Percentiles rank a stretch among this genome's conserved stretches.
Conservation (phyloP, 768 basidiomycete species). For the Paxillus ammoniavirescens region DNA sequence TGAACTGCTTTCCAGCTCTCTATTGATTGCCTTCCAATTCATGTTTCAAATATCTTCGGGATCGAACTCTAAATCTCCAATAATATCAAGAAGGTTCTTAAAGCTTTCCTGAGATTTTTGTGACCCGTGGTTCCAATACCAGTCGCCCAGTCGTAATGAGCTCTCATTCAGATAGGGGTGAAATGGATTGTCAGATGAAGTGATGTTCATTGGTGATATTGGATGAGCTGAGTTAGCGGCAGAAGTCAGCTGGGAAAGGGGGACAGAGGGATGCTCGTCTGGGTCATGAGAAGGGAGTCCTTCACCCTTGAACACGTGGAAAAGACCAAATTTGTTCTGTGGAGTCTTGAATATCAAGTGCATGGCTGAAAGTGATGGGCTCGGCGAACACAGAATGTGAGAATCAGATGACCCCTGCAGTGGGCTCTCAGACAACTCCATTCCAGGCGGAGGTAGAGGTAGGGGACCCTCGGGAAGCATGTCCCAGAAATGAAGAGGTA, state of each 20-base stretch:
- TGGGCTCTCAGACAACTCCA: background rate
- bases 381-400: background rate
- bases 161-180: too few relatives aligned
- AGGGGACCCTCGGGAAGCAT: background rate
- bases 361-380: background rate
- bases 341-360: background rate
- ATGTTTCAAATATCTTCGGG: background rate
- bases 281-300: background rate
- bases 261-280: background rate
- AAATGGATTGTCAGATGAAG: background rate
- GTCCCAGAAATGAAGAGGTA: constrained; percentile 2
- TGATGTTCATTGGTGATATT: background rate
- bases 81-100: too few relatives aligned
- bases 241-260: background rate
- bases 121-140: constrained; percentile 18
- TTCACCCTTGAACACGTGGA: background rate
- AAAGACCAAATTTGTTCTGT: constrained; percentile 1
- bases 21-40: background rate
- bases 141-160: constrained; percentile 14
- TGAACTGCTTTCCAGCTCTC: background rate
- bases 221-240: background rate
- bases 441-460: background rate
- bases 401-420: background rate
- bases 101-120: constrained; percentile 20
- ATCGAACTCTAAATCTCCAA: constrained; percentile 1